A percentile compares a stretch with the other conserved stretches of the same genome.
These are phyloP conservation scores for Picea engelmannii DNA, from an alignment of 83 land plant species.

Conservation along the genomic window DNA sequence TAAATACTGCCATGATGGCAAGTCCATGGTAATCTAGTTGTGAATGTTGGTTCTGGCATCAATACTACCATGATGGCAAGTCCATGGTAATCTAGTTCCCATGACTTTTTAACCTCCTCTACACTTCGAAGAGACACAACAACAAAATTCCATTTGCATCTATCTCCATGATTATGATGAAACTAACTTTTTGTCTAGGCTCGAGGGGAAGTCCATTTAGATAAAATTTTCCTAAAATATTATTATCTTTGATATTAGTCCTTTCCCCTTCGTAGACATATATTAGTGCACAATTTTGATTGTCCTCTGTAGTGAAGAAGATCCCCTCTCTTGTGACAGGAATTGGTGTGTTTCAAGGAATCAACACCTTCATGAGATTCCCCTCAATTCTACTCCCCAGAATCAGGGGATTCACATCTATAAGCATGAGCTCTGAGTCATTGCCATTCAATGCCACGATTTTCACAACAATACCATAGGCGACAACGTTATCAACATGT, in stretches of 20 bases:
- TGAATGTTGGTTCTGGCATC: too few species aligned
- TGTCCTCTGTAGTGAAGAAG: conserved; percentile 13
- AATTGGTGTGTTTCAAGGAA: too few species aligned
- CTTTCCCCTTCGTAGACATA: conserved; percentile 27
- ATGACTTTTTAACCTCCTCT: too few species aligned
- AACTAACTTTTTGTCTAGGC: too few species aligned
- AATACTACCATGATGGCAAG: too few species aligned
- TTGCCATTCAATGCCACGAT: conserved; percentile 15
- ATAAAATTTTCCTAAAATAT: conserved; percentile 24
- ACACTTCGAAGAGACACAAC: too few species aligned
- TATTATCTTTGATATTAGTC: conserved; percentile 13
- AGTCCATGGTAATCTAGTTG: too few species aligned
- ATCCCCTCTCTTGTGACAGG: neutral
- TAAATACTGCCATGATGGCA: too few species aligned
- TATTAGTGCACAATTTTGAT: conserved; percentile 14
- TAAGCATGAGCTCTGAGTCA: neutral
- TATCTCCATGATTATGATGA: too few species aligned
- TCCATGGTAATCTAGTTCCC: too few species aligned
- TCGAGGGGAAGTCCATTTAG: neutral
- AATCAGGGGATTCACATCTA: too few species aligned
- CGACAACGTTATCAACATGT: conserved; percentile 28
- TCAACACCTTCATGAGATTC: neutral
- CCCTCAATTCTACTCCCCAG: neutral
- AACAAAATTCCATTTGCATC: neutral
- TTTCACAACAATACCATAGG: conserved; percentile 17